Evolutionary conservation across 192 early-diverging fungal genomes (phyloP).

Genomic region (Coemansia sp.): DNA sequence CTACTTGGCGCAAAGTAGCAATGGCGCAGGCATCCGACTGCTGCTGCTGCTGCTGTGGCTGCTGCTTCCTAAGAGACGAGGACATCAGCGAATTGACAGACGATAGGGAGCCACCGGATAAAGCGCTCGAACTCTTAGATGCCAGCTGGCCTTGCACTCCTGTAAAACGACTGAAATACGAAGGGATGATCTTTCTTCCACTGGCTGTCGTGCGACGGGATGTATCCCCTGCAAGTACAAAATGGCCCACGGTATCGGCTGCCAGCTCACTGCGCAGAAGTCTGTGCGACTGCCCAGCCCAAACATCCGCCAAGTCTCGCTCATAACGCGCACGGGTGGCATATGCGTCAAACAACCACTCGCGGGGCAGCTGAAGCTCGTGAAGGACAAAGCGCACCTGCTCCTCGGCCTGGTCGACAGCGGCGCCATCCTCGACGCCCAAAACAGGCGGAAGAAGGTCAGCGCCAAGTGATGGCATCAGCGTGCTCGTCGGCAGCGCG

Average conservation of each 20-base stretch:
- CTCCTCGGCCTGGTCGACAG: constrained; percentile 5
- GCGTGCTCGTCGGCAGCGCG: constrained; percentile 13
- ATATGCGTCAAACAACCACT: constrained; percentile 55
- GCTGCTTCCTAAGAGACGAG: not conserved
- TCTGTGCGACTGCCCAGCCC: constrained; percentile 14
- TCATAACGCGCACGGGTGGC: constrained; percentile 57
- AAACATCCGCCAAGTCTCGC: constrained; percentile 31
- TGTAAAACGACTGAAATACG: not conserved
- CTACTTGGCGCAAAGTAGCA: constrained; percentile 31
- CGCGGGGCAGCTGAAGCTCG: constrained; percentile 58
- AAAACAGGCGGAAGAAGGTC: constrained; percentile 10
- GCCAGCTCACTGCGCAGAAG: constrained; percentile 1
- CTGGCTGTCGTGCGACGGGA: constrained; percentile 9
- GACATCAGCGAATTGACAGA: not conserved
- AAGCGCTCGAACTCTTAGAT: not conserved
- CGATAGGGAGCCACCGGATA: too few relatives aligned
- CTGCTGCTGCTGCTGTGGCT: not conserved
- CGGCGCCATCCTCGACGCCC: not conserved
- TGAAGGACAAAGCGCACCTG: constrained; percentile 59
- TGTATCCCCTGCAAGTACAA: not conserved
- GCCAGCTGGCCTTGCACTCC: not conserved
- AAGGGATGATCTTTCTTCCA: constrained; percentile 3
- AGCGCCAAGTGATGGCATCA: constrained; percentile 4
- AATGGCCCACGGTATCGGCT: constrained; percentile 1
- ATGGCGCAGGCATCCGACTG: constrained; percentile 11